Evolutionary conservation across 106 monocot genomes (phyloP), one percentile per base, ranked within the genome.

Genomic region (Vanilla planifolia): DNA sequence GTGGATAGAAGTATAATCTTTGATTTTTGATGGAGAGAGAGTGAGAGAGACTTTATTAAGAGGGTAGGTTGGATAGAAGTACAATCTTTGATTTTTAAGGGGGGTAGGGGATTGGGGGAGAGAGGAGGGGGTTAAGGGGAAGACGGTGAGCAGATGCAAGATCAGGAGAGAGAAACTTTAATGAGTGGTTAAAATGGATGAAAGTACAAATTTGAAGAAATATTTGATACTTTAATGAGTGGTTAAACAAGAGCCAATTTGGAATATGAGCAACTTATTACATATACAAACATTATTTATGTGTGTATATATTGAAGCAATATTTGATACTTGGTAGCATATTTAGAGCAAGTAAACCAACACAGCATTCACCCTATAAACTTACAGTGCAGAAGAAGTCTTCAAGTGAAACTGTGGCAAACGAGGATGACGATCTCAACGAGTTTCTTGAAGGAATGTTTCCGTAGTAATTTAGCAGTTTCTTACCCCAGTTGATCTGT

Each of bases 371-470:
- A n/a, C 10, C 20, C 21, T 7, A 6, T 17, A 29, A 33, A 26
- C 11, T 29, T 19, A 30, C 63, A 64, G 71, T 27, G 6, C 26
- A 41, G 30, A 58, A 32, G n/a, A 19, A 37, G 51, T 36, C 60
- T 4, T 51, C 73, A 50, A 61, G n/a, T 43, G 4, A 24, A 26
- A 16, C 8, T 23, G 47, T 41, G 52, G 42, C 2, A 3, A 43
- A 67, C 20, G 67, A 48, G 2, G 61, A 67, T 15, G 61, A 67
- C 33, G 33, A 74, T 53, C 66, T 74, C 11, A 61, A 74, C 8
- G 67, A 74, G 27, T 74, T 61, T 62, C 74, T 74, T 11, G 52
- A 66, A 16, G 74, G 74, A 53, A 74, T 74, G 74, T 74, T 74
- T 74, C 74, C 67, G 36, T 74, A 43, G 67, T 36, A 30, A 2